phyloP scores from a whole-genome alignment of 2,329 filamentous ascomycete genomes.

The Drechmeria coniospora region DNA sequence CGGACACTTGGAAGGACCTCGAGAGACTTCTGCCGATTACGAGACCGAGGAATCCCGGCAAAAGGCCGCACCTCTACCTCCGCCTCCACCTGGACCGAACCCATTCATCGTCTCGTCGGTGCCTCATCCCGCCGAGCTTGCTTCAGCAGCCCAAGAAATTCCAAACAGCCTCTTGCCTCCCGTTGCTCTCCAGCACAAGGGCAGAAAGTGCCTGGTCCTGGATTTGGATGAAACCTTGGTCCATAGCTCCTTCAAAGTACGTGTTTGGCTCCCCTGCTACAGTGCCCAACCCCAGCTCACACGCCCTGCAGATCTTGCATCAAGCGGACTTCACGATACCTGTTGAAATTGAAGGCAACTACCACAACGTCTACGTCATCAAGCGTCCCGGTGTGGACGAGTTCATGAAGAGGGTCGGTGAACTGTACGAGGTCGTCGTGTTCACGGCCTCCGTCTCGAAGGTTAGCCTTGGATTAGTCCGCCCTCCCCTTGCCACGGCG shows the following conservation, averaged over 20 bases:
- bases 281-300: conserved; percentile 2
- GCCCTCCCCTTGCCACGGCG: conserved; percentile 4
- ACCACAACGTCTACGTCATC: conserved; percentile 98
- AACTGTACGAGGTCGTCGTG: conserved; percentile 95
- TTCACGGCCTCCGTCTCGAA: conserved; percentile 98
- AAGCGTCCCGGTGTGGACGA: conserved; percentile 97
- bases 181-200: conserved; percentile 61
- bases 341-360: conserved; percentile 96
- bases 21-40: conserved; percentile 25
- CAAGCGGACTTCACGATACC: conserved; percentile 98
- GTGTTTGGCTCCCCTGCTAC: conserved; percentile 3
- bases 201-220: conserved; percentile 85
- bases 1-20: conserved; percentile 34
- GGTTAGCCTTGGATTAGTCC: conserved; percentile 33
- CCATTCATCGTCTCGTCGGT: conserved; percentile 24
- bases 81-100: conserved; percentile 30
- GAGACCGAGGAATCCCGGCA: conserved; percentile 21
- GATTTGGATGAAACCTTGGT: conserved; percentile 95
- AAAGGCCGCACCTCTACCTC: conserved; percentile 23
- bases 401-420: conserved; percentile 97
- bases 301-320: conserved; percentile 59
- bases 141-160: conserved; percentile 24
- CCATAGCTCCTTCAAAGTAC: conserved; percentile 96
- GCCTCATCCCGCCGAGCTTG: conserved; percentile 24
- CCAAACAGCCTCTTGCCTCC: conserved; percentile 68